Base-by-base conservation (phyloP, 495 filamentous ascomycete species). In the Penicillium tannophilum region DNA sequence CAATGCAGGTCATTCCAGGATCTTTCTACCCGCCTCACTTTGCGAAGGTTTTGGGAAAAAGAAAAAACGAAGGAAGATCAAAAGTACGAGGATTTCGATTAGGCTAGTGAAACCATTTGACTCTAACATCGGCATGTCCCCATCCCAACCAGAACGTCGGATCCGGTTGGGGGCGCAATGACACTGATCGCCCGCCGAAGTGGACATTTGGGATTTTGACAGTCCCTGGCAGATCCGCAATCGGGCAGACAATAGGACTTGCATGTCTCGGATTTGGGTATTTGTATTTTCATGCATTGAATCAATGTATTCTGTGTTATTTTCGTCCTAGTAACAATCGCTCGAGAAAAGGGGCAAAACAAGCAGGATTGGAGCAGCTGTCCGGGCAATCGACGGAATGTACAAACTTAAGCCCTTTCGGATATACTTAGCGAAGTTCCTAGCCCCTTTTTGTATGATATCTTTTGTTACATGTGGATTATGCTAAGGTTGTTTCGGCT, bases 61-160 rank as follows among this genome's bases (percentile, higher is more conserved):
- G 1, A n/a, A 36, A 52, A 33, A 20, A 52, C 39, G 16, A 30
- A 12, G 23, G 16, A 26, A 43, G 17, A 17, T 19, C 33, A 24
- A 23, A 42, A n/a, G 51, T 17, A 53, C 35, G 31, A 28, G 33
- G 19, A 42, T 43, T 19, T 16, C 6, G 17, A 42, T 14, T 16
- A 24, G 14, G 42, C 26, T 55, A 42, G 53, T 55, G 53, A 55
- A 55, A 55, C 53, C 35, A 14, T 30, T 50, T 41, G 36, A 61
- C 51, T 41, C 50, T 36, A 47, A 60, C 35, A 54, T 67, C 59
- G 59, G 59, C 58, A 48, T 19, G 62, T 64, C 64, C 50, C 54
- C 62, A 67, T 64, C 56, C 54, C 65, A 65, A 62, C 65, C 65
- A 64, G 16, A 56, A 50, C 59, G 51, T 60, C 61, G 64, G 64